phyloP scores from a whole-genome alignment of 805 yeast genomes.

The Barnettozyma wickerhamii region DNA sequence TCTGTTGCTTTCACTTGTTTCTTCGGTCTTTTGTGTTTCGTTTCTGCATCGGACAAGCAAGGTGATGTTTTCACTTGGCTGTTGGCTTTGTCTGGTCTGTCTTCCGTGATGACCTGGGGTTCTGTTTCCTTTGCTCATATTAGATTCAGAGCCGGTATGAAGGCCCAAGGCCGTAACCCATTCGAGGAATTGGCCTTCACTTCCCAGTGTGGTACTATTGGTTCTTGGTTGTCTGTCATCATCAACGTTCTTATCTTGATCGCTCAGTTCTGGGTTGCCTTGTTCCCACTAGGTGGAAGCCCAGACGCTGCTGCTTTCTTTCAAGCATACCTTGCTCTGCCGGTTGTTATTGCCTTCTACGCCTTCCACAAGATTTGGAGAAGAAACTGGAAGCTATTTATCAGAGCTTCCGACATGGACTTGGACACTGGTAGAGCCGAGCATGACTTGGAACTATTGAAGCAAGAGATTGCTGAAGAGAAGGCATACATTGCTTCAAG shows the following conservation, averaged over 20 bases:
- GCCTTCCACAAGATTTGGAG: conserved; percentile 39
- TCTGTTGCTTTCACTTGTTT: conserved; percentile 38
- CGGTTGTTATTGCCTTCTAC: conserved; percentile 35
- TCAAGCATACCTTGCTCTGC: conserved; percentile 36
- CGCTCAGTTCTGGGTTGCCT: conserved; percentile 80
- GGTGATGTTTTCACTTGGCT: conserved; percentile 68
- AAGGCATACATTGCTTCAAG: conserved; percentile 42
- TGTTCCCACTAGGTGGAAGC: conserved; percentile 27
- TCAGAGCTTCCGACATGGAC: conserved; percentile 48
- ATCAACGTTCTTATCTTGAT: conserved; percentile 58
- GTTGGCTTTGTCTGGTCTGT: conserved; percentile 70
- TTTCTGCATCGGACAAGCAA: conserved; percentile 56
- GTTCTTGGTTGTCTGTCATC: conserved; percentile 58
- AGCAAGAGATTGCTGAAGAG: conserved; percentile 57
- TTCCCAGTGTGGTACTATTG: conserved; percentile 66
- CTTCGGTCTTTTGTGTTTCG: conserved; percentile 56
- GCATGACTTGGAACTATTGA: conserved; percentile 50
- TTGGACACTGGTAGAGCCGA: conserved; percentile 62
- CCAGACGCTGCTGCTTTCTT: conserved; percentile 31
- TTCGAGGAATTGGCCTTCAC: conserved; percentile 62
- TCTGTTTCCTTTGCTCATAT: conserved; percentile 65
- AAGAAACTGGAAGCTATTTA: conserved; percentile 35
- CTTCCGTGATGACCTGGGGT: conserved; percentile 79
- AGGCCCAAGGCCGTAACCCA: conserved; percentile 58
- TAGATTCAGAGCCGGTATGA: conserved; percentile 56